Evolutionary conservation across 2,329 filamentous ascomycete genomes (phyloP), one percentile per base, ranked within the genome.

Genomic region (Pseudogymnoascus sp.): DNA sequence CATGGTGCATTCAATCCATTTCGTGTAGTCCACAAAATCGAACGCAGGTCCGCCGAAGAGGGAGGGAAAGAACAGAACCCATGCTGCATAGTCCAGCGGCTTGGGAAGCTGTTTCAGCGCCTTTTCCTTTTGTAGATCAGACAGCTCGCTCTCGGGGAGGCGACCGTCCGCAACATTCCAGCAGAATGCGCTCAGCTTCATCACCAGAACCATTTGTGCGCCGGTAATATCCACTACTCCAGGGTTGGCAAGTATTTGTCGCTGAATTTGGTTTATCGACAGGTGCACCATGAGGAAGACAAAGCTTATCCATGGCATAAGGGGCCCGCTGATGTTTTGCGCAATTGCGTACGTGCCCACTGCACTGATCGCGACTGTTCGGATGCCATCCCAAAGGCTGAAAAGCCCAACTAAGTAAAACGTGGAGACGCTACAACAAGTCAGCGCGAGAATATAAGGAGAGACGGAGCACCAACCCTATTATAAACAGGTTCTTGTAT

Each of bases 241-340:
- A 0, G 90, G 84, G 66, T 85, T 82, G 69, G 89, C 81, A 40
- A 83, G 78, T 40, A 87, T 83, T 75, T 96, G 91, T 40, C 96
- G 89, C 64, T 85, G 79, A 66, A 99, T 88, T 75, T 99, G 95
- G 74, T 86, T 96, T 71, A 93, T 75, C 53, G 93, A 93, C 88
- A 97, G 90, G 77, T 99, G 93, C 63, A 87, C 88, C 93, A 99
- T 97, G 64, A 96, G 79, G 73, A 96, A 97, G 60, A 91, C 80
- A 76, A 99, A 99, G 65, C 87, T 92, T 60, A 97, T 82, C 95
- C 95, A 99, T 78, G 95, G 95, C 95, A 99, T 99, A 74, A 93
- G 90, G 0, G 91, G 91, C 19, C 91, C 93, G 68, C 91, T 84
- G 50, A 97, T 79, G 74, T 87, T 93, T 68, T 88, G 86, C 62